These are phyloP conservation scores for Hypoxylon sp. DNA, from an alignment of 2,329 filamentous ascomycete genomes.

Conservation along the genomic window DNA sequence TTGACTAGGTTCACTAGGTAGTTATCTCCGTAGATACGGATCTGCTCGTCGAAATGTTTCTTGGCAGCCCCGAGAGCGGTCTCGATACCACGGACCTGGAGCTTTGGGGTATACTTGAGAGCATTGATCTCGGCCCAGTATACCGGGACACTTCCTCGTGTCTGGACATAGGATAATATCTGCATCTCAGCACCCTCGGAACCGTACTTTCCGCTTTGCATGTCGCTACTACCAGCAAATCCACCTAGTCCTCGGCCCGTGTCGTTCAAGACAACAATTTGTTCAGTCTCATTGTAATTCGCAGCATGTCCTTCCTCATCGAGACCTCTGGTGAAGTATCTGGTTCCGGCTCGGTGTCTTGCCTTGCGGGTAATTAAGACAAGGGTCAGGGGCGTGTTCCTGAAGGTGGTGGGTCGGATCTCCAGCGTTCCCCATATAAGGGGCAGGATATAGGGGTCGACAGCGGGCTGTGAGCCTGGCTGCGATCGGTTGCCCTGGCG, in stretches of 20 bases:
- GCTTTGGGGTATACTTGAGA: conserved; percentile 89
- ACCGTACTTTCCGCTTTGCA: conserved; percentile 79
- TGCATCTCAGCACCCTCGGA: conserved; percentile 81
- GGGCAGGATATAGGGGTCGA: conserved; percentile 93
- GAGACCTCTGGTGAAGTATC: conserved; percentile 94
- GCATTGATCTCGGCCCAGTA: conserved; percentile 98
- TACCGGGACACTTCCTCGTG: conserved; percentile 93
- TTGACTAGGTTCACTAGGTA: conserved; percentile 98
- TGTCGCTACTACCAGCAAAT: conserved; percentile 82
- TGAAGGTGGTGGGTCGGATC: conserved; percentile 88
- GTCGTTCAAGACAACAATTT: conserved; percentile 91
- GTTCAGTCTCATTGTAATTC: conserved; percentile 99
- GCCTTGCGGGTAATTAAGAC: conserved; percentile 91
- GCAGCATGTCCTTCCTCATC: conserved; percentile 96
- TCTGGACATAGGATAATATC: conserved; percentile 95
- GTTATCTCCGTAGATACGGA: conserved; percentile 93
- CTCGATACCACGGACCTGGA: conserved; percentile 89
- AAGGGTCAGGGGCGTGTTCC: conserved; percentile 86
- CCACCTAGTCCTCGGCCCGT: conserved; percentile 80
- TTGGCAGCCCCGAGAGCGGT: conserved; percentile 82
- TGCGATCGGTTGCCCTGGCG: conserved; percentile 73
- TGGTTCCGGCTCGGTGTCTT: conserved; percentile 87
- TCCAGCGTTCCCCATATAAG: conserved; percentile 97
- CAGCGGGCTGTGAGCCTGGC: conserved; percentile 78
- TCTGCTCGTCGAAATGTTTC: conserved; percentile 94